phyloP scores from a whole-genome alignment of 768 basidiomycete genomes.

The Suillus occidentalis region DNA sequence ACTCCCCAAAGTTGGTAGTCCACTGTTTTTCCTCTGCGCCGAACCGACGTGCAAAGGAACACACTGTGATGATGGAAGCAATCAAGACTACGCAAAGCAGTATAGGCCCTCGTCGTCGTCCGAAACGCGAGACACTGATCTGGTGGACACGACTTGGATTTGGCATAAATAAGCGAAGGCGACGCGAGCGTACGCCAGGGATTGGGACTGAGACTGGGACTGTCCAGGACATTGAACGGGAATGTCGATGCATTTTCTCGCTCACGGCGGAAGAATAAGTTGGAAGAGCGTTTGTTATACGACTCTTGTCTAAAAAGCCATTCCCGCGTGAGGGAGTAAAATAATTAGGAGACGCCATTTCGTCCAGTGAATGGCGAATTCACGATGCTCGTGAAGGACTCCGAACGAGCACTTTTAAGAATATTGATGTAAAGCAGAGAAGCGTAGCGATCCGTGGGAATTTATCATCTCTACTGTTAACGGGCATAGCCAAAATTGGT shows the following conservation, averaged over 20 bases:
- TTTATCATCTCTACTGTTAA: background rate
- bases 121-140: conserved; percentile 54
- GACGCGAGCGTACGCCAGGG: conserved; percentile 56
- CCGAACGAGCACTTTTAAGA: conserved; percentile 20
- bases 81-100: conserved; percentile 50
- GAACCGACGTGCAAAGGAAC: conserved; percentile 62
- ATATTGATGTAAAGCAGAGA: conserved; percentile 9
- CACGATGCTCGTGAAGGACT: conserved; percentile 20
- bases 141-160: conserved; percentile 64
- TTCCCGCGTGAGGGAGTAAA: conserved; percentile 48
- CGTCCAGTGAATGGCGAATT: conserved; percentile 17
- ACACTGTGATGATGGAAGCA: conserved; percentile 50
- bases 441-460: conserved; percentile 1
- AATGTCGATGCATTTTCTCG: conserved; percentile 60
- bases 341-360: conserved; percentile 49
- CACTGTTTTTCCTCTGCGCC: conserved; percentile 61
- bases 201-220: conserved; percentile 58
- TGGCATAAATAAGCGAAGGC: conserved; percentile 56
- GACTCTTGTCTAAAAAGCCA: conserved; percentile 45
- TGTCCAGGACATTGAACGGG: conserved; percentile 53
- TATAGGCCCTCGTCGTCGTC: conserved; percentile 55
- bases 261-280: conserved; percentile 57
- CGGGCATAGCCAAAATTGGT: background rate
- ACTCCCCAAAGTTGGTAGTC: conserved; percentile 58
- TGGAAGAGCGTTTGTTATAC: conserved; percentile 44